Evolutionary conservation across 1,139 yeast genomes (phyloP), one percentile per base, ranked within the genome.

Genomic region (Pichia sp.): DNA sequence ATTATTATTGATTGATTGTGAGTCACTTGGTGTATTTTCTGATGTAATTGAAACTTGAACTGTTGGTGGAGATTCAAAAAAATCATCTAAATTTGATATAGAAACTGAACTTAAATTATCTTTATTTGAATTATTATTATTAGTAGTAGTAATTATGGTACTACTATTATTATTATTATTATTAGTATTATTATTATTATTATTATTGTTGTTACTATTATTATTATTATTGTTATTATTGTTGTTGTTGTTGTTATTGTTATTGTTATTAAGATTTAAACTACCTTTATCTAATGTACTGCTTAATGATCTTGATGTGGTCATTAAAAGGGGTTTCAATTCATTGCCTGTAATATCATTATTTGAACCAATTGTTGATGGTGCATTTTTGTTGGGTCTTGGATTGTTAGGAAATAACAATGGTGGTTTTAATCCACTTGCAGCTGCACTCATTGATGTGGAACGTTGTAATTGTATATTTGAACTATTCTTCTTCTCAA

Each of bases 401-500:
- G 28, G 29, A 39, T 39, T 43, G 13, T 29, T 29, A 14, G 65
- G 64, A 34, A 63, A 63, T 45, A 64, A 47, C 2, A 66, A 65
- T 10, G 65, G 65, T 4, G 66, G 65, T 9, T 55, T 51, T 46
- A 60, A 42, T 0, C 65, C 65, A 45, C 55, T 61, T 3, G 53
- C 62, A 11, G 62, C 65, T 5, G 65, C 66, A 41, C 60, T 61
- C 47, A 62, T 60, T 7, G 64, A 58, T 10, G 63, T 57, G 6
- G 52, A 45, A 1, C 49, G 49, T n/a, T 62, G 51, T n/a, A 58
- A 45, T 8, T 47, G 52, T 8, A 49, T 1, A 19, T 7, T 16
- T 39, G 29, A 5, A 14, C 5, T 14, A 8, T 5, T 25, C 18
- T 39, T 39, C 28, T 39, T 39, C 3, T 39, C 42, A 25, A 22